These are phyloP conservation scores for Hanseniaspora occidentalis DNA, from an alignment of 805 yeast genomes.

Conservation along the genomic window DNA sequence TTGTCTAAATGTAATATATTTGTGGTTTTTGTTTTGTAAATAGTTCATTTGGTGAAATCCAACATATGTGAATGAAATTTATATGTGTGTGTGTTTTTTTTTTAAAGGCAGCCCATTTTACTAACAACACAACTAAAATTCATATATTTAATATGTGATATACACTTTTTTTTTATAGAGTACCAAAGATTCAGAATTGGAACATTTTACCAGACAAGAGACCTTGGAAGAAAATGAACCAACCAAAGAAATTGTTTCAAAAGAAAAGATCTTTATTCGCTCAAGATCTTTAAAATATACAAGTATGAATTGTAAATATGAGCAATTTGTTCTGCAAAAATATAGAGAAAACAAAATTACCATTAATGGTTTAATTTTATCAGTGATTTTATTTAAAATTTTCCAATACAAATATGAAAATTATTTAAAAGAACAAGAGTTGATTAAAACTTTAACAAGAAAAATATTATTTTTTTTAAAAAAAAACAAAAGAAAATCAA, in stretches of 20 bases:
- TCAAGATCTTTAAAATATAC: conserved; percentile 58
- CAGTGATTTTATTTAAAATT: conserved; percentile 8
- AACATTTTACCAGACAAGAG: conserved; percentile 31
- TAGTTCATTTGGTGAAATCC: no score
- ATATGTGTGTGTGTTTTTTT: no score
- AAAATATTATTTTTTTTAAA: conserved; percentile 40
- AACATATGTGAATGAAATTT: no score
- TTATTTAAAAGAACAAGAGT: conserved; percentile 27
- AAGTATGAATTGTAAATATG: conserved; percentile 42
- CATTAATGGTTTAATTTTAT: conserved; percentile 10
- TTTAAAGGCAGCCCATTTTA: neutral
- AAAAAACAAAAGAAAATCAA: conserved; percentile 29
- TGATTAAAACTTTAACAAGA: conserved; percentile 33
- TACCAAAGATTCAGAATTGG: conserved; percentile 16
- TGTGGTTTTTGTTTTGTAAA: no score
- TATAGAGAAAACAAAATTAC: conserved; percentile 17
- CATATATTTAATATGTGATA: neutral
- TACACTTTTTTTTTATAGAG: neutral
- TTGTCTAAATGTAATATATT: no score
- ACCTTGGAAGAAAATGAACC: conserved; percentile 26
- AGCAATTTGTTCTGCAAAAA: conserved; percentile 35
- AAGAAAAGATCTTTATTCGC: conserved; percentile 35
- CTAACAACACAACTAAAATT: conserved; percentile 1
- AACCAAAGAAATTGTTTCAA: neutral
- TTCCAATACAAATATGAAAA: conserved; percentile 25